A percentile compares a stretch with the other conserved stretches of the same genome.
Conservation (phyloP, 139 green algal genomes). For the Pseudopediastrum boryanum region DNA sequence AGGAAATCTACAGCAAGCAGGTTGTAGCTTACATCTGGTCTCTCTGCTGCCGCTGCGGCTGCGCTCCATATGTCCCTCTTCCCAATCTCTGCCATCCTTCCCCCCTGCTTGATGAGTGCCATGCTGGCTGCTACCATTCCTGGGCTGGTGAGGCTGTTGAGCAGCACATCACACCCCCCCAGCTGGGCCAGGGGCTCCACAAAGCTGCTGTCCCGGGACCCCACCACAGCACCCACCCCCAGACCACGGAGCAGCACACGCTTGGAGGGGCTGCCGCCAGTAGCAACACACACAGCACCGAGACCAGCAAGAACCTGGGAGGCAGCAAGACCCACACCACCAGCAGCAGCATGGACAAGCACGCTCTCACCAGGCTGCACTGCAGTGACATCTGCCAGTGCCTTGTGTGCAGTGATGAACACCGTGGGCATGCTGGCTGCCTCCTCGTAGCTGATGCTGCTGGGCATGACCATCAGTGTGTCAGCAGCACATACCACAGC, state of each 20-base stretch:
- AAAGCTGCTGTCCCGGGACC: constrained; percentile 74
- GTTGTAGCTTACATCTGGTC: constrained; percentile 76
- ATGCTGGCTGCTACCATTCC: constrained; percentile 82
- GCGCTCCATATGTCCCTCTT: constrained; percentile 87
- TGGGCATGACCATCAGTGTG: constrained; percentile 71
- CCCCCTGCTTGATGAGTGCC: constrained; percentile 56
- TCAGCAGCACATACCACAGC: constrained; percentile 8
- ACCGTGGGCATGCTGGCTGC: constrained; percentile 79
- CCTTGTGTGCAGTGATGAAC: constrained; percentile 79
- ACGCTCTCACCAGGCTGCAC: constrained; percentile 47
- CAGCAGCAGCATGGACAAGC: constrained; percentile 63
- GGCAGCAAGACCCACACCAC: constrained; percentile 73
- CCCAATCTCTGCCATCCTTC: constrained; percentile 83
- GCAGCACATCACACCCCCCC: constrained; percentile 50
- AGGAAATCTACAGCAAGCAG: constrained; percentile 91
- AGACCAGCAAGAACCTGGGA: constrained; percentile 59
- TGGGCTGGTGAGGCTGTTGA: constrained; percentile 88
- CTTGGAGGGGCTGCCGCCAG: constrained; percentile 76
- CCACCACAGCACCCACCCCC: constrained; percentile 54
- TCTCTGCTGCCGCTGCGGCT: constrained; percentile 67
- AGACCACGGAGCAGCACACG: constrained; percentile 65
- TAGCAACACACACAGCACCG: constrained; percentile 60
- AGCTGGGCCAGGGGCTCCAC: constrained; percentile 31
- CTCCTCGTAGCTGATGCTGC: constrained; percentile 68
- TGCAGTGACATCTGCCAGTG: constrained; percentile 47